Evolutionary conservation across 169 alveolate genomes (phyloP).

Genomic region (Amoebophrya sp.): DNA sequence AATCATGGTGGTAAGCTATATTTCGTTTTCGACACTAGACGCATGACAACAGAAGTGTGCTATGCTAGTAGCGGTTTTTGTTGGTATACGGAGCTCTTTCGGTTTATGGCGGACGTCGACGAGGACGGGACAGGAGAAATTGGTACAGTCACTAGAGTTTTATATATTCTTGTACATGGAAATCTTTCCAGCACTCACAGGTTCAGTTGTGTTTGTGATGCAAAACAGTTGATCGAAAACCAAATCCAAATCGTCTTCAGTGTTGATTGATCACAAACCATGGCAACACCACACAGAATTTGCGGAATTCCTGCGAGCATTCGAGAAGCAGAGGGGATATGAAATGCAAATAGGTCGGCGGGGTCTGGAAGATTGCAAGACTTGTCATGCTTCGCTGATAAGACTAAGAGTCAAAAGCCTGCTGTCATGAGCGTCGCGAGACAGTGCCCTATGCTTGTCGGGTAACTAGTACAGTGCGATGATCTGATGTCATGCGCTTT

Average conservation of each 20-base stretch:
- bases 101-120: conserved; percentile 52
- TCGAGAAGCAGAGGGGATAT: conserved; percentile 53
- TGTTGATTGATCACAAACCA: no score
- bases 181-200: no score
- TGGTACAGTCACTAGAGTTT: no score
- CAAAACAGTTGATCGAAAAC: no score
- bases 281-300: conserved; percentile 51
- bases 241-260: no score
- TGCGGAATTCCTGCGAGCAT: conserved; percentile 53
- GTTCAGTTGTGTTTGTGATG: no score
- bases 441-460: background rate
- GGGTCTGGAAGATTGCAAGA: no score
- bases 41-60: background rate
- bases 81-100: conserved; percentile 37
- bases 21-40: background rate
- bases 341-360: conserved; percentile 22
- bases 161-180: no score
- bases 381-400: no score
- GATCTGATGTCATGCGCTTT: no score
- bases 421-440: no score
- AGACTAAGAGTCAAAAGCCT: no score
- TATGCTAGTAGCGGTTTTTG: background rate
- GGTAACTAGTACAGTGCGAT: background rate
- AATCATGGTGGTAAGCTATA: background rate
- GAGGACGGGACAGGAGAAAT: conserved; percentile 48